Percentiles rank a stretch among this genome's conserved stretches.
These are phyloP conservation scores for Artemisia tridentata DNA, from an alignment of 129 eudicot species.

Conservation along the genomic window DNA sequence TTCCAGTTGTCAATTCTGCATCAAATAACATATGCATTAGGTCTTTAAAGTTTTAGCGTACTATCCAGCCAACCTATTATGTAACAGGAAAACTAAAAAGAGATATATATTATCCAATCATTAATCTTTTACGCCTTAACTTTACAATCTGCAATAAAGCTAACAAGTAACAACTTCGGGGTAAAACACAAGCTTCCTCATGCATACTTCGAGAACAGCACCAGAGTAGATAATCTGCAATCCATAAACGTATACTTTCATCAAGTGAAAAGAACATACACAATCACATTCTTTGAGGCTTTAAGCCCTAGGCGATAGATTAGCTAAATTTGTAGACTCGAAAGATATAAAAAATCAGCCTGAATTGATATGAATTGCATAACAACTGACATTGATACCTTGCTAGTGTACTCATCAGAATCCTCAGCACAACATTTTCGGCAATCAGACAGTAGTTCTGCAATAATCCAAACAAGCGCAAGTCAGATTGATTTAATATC, in stretches of 20 bases:
- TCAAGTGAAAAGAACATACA: no score
- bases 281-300: no score
- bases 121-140: no score
- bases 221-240: slow-evolving; percentile 81
- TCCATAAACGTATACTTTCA: no score
- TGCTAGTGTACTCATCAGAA: slow-evolving; percentile 89
- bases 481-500: neutral
- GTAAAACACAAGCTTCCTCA: slow-evolving; percentile 94
- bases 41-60: slow-evolving; percentile 1
- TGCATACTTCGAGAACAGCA: slow-evolving; percentile 78
- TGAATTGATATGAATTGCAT: no score
- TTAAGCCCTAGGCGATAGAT: no score
- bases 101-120: no score
- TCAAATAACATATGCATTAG: slow-evolving; percentile 7
- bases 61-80: no score
- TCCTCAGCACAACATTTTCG: slow-evolving; percentile 84
- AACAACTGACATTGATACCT: no score
- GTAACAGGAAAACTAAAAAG: no score
- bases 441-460: slow-evolving; percentile 88
- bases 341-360: no score
- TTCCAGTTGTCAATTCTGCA: slow-evolving; percentile 95
- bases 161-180: slow-evolving; percentile 92
- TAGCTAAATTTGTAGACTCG: no score
- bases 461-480: slow-evolving; percentile 23
- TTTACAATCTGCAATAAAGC: slow-evolving; percentile 45